Evolutionary conservation across 2,329 filamentous ascomycete genomes (phyloP), one percentile per base, ranked within the genome.

Genomic region (Dactylella cylindrospora): DNA sequence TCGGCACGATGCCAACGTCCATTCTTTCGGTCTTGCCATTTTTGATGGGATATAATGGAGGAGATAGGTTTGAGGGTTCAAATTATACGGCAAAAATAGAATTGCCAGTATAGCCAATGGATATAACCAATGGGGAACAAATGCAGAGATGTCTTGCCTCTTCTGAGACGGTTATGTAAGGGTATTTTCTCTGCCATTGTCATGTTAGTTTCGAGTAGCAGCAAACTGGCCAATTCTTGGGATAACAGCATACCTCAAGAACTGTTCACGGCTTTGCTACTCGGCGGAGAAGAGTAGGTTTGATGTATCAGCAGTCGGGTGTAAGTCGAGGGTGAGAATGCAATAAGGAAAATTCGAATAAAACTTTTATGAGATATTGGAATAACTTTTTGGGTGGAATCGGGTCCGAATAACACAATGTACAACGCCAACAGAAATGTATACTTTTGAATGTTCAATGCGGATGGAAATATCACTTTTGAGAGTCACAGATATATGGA

Each of bases 241-340:
- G 57, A 62, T 54, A 43, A 49, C 32, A 54, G 57, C 57, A 62
- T 62, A 62, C 57, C 57, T 62, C 57, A 62, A 62, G 57, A 62
- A 62, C 54, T 54, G 41, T 38, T 54, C 44, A 54, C 39, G 49
- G 49, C 43, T 49, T 62, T 22, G 44, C 57, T 62, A 62, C 57
- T 50, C 57, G 57, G 49, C 38, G 20, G n/a, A 26, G 15, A 44
- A 43, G 49, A n/a, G 57, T 49, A 45, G 49, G 8, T 25, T 32
- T 32, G 41, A 52, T 47, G 25, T 44, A 52, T 41, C 54, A 49
- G 25, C 29, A 29, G n/a, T 13, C 8, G 31, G 31, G 38, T 43
- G 22, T 15, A 23, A 29, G 32, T 35, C 32, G 40, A 19, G 32
- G 41, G 15, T 59, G 19, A 17, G 38, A 41, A 25, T 10, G 39